Evolutionary conservation across 192 early-diverging fungal genomes (phyloP), one percentile per base, ranked within the genome.

Genomic region (Coemansia sp.): DNA sequence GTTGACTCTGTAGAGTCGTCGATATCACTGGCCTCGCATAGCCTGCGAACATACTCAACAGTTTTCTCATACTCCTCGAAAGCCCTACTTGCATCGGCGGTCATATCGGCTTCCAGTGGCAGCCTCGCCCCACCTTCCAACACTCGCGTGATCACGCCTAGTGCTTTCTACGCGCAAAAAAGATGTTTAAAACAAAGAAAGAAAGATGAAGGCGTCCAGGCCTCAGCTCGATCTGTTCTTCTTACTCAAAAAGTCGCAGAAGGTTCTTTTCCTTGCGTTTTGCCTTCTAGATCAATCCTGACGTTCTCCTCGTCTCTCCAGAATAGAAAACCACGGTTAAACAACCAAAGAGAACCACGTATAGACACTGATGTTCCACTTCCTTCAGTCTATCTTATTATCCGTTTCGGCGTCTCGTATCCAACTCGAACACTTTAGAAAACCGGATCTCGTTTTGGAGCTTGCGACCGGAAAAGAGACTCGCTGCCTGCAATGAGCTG

Each of bases 31-130:
- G 70, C 74, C 44, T 81, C 73, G 39, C 79, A 81, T 9, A 81
- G 70, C 37, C 50, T 50, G 44, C 79, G 69, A 56, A 81, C 67
- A 38, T 81, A 81, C 41, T 81, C 79, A 5, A 56, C 60, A 32
- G 73, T 56, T 32, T 65, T 59, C 53, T 56, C 60, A 49, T 75
- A 81, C 67, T 75, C 79, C 0, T 64, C 79, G 38, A 61, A 21
- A 21, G 64, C 53, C 53, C 58, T 70, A 45, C 74, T 66, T 15
- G 70, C 67, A 16, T 60, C 73, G 47, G 75, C 71, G 23, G 73
- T 64, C 79, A 82, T 75, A 32, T 53, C n/a, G 56, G 56, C 38
- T 40, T 9, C 50, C 23, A 21, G 19, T 18, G 50, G 15, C 11
- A 19, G 23, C 48, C 23, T 32, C 26, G 7, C 26, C 50, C 37